phyloP scores from a whole-genome alignment of 257 asterid genomes.

The Solanum piurae region DNA sequence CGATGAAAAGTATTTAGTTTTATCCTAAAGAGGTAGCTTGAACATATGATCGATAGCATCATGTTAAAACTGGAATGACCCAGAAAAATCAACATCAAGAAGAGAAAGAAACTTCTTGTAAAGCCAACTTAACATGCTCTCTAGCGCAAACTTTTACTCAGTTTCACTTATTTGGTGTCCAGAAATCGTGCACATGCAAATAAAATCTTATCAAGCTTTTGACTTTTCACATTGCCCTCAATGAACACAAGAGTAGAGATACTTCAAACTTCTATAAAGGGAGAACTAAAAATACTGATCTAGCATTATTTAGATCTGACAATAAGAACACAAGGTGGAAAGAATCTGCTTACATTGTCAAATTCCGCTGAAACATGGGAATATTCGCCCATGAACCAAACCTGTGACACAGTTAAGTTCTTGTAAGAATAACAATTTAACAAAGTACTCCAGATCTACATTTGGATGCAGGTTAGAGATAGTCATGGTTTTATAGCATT shows the following conservation, averaged over 20 bases:
- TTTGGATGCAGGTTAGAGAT: not conserved
- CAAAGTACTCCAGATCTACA: not conserved
- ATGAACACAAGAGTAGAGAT: not conserved
- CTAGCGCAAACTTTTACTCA: not conserved
- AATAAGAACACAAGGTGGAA: not conserved
- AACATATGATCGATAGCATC: not conserved
- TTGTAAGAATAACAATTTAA: not conserved
- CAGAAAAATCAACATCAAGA: not conserved
- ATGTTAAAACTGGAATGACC: not conserved
- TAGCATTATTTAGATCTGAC: not conserved
- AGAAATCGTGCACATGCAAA: not conserved
- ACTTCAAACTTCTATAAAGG: not conserved
- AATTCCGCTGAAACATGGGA: constrained; percentile 86
- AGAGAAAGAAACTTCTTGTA: not conserved
- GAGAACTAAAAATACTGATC: not conserved
- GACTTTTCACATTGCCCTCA: not conserved
- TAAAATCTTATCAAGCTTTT: not conserved
- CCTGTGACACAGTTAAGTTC: constrained; percentile 28
- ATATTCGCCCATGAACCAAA: constrained; percentile 93
- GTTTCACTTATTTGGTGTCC: not conserved
- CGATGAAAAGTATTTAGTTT: not conserved
- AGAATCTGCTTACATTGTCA: constrained; percentile 58
- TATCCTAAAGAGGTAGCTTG: not conserved
- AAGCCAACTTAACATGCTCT: not conserved
- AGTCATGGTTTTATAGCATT: not conserved